Percentiles rank a stretch among this genome's conserved stretches.
Evolutionary conservation across 768 basidiomycete genomes (phyloP).

Genomic region (Agaricus bisporus): DNA sequence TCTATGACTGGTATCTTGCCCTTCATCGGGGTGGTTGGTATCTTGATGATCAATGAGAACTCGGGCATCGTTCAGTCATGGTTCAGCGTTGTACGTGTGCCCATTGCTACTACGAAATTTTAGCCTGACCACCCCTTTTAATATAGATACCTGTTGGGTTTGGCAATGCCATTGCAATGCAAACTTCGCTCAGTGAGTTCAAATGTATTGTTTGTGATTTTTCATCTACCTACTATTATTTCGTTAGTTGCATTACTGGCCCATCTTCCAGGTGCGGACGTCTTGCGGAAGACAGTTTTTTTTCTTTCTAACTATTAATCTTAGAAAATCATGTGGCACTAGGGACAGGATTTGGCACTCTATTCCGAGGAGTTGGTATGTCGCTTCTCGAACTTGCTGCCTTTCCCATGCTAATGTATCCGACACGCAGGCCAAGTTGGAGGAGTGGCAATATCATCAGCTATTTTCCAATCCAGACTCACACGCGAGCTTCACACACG

Average conservation of each 20-base stretch:
- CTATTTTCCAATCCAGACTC: constrained; percentile 58
- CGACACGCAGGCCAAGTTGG: constrained; percentile 51
- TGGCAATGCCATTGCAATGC: constrained; percentile 64
- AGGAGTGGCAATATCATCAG: constrained; percentile 65
- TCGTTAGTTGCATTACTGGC: constrained; percentile 57
- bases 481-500: constrained; percentile 47
- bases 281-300: background rate
- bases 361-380: constrained; percentile 62
- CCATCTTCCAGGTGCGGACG: constrained; percentile 49
- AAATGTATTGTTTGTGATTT: background rate
- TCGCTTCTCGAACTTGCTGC: background rate
- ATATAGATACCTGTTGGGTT: constrained; percentile 63
- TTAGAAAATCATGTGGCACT: constrained; percentile 57
- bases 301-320: background rate
- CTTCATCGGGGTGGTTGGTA: constrained; percentile 45
- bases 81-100: constrained; percentile 50
- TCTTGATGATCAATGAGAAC: constrained; percentile 42
- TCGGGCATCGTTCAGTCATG: constrained; percentile 46
- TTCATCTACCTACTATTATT: constrained; percentile 21
- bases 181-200: constrained; percentile 58
- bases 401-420: background rate
- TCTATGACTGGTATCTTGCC: constrained; percentile 58
- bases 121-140: background rate
- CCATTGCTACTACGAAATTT: background rate
- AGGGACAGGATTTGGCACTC: constrained; percentile 62